Evolutionary conservation across 352 stramenopile species (phyloP).

Genomic region (Pythium dissimile): DNA sequence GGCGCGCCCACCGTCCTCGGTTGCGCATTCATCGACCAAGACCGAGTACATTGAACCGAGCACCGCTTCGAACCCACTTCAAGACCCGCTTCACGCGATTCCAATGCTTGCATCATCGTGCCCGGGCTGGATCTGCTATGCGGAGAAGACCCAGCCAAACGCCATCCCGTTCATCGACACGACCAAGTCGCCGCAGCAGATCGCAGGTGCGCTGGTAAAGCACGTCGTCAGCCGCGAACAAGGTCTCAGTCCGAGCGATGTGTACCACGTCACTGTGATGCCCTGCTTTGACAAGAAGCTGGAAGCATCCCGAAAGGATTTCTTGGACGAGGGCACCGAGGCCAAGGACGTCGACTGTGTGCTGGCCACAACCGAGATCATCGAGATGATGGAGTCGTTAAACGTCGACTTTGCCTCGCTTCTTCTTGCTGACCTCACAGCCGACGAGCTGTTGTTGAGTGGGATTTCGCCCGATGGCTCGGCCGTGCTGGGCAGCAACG

Average conservation of each 20-base stretch:
- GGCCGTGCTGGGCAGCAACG: slow-evolving; percentile 51
- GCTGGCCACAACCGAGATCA: slow-evolving; percentile 82
- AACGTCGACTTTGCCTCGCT: slow-evolving; percentile 64
- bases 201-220: slow-evolving; percentile 86
- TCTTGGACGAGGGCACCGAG: slow-evolving; percentile 56
- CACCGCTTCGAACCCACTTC: slow-evolving; percentile 44
- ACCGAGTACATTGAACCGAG: slow-evolving; percentile 66
- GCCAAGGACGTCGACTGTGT: slow-evolving; percentile 94
- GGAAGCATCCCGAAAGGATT: slow-evolving; percentile 93
- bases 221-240: slow-evolving; percentile 67
- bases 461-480: slow-evolving; percentile 53
- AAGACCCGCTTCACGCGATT: slow-evolving; percentile 65
- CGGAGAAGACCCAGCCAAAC: slow-evolving; percentile 95
- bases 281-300: slow-evolving; percentile 99
- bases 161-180: slow-evolving; percentile 94
- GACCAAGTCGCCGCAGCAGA: slow-evolving; percentile 95
- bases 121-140: slow-evolving; percentile 97
- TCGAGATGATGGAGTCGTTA: slow-evolving; percentile 61
- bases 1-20: slow-evolving; percentile 59
- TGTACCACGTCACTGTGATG: slow-evolving; percentile 97
- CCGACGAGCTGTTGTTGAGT: slow-evolving; percentile 72
- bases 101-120: slow-evolving; percentile 96
- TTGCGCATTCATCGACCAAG: slow-evolving; percentile 61
- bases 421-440: slow-evolving; percentile 53
- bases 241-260: slow-evolving; percentile 41